Evolutionary conservation across 176 grass and related monocot species (phyloP).

Genomic region (Triticum urartu): DNA sequence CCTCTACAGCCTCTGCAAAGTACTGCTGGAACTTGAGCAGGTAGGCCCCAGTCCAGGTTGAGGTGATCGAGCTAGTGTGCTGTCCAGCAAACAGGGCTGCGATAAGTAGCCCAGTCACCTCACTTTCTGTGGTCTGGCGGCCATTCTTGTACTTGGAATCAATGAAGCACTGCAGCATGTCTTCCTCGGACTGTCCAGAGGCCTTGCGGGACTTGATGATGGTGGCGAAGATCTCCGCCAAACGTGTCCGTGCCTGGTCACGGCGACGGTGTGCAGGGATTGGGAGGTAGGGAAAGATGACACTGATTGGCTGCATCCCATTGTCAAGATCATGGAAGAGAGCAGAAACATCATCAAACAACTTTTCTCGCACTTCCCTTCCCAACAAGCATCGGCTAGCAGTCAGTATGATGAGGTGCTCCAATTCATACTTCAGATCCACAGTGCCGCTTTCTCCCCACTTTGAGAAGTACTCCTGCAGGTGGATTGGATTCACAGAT

Average conservation of each 20-base stretch:
- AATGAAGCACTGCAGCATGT: constrained; percentile 99
- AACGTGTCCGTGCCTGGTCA: constrained; percentile 68
- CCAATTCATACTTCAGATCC: constrained; percentile 90
- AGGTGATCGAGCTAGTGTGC: constrained; percentile 97
- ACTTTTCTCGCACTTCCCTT: constrained; percentile 91
- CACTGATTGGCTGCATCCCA: constrained; percentile 88
- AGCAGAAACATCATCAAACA: constrained; percentile 94
- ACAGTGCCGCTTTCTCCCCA: constrained; percentile 96
- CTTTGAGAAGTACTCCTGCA: constrained; percentile 94
- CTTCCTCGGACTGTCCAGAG: constrained; percentile 69
- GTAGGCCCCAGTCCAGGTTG: constrained; percentile 97
- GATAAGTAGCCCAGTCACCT: constrained; percentile 86
- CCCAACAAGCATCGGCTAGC: constrained; percentile 91
- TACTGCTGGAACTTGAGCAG: constrained; percentile 69
- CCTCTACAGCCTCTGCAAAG: constrained; percentile 61
- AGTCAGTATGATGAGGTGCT: constrained; percentile 97
- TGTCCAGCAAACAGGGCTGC: constrained; percentile 94
- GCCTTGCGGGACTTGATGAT: constrained; percentile 92
- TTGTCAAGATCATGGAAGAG: constrained; percentile 98
- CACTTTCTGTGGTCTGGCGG: constrained; percentile 66
- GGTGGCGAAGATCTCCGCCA: constrained; percentile 79
- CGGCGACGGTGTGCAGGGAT: constrained; percentile 74
- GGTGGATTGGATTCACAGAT: neutral
- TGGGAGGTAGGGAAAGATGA: constrained; percentile 91
- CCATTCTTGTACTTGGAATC: constrained; percentile 98